A percentile compares a stretch with the other conserved stretches of the same genome.
phyloP scores from a whole-genome alignment of 2,329 filamentous ascomycete genomes.

The Cytospora mali region DNA sequence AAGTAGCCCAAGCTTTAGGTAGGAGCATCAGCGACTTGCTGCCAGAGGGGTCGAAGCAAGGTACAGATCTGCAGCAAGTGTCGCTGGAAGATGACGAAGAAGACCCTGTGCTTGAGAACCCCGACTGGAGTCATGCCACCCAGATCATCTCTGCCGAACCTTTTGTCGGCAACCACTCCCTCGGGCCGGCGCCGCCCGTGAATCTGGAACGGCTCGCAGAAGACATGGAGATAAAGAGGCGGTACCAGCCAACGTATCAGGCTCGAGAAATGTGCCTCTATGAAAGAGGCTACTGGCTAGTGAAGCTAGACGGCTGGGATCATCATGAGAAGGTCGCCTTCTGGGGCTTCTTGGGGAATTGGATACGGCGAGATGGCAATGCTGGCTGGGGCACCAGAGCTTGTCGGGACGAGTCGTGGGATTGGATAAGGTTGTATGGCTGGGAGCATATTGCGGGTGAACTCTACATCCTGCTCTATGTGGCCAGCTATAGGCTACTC shows the following conservation, averaged over 20 bases:
- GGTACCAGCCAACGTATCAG: constrained; percentile 55
- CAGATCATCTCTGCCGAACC: constrained; percentile 44
- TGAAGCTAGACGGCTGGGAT: constrained; percentile 62
- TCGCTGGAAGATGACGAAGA: neutral
- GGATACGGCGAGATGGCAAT: constrained; percentile 55
- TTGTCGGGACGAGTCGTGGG: constrained; percentile 46
- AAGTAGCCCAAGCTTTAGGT: constrained; percentile 32
- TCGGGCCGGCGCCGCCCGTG: constrained; percentile 47
- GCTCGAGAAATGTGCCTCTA: constrained; percentile 54
- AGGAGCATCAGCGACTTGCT: constrained; percentile 39
- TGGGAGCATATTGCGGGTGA: constrained; percentile 76
- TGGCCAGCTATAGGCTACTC: constrained; percentile 68
- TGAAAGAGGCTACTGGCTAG: constrained; percentile 78
- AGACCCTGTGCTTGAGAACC: neutral
- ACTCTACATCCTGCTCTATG: constrained; percentile 73
- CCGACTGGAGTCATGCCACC: constrained; percentile 15
- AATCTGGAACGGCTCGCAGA: constrained; percentile 55
- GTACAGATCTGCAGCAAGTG: constrained; percentile 30
- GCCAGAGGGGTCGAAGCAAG: constrained; percentile 1
- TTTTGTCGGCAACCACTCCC: constrained; percentile 44
- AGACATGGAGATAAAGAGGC: constrained; percentile 53
- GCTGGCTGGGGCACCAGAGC: constrained; percentile 72
- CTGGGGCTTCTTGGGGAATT: constrained; percentile 65
- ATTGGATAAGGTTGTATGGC: constrained; percentile 68
- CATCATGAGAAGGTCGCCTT: constrained; percentile 50